Conservation (phyloP, 1,139 yeast genomes). For the Yarrowia galli region DNA sequence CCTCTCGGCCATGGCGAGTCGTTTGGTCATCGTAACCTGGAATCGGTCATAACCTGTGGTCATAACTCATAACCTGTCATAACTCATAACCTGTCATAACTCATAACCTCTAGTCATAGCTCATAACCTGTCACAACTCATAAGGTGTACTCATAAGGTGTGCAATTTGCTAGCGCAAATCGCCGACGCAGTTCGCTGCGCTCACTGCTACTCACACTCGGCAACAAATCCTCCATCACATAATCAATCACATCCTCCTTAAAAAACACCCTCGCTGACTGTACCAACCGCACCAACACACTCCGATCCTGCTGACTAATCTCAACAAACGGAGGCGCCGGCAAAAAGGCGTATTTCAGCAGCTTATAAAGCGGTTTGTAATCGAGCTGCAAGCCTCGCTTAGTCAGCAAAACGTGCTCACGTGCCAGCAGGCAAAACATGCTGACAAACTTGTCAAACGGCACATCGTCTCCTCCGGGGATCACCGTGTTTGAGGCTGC, state of each 20-base stretch:
- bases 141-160: too few relatives aligned
- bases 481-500: conserved; percentile 12
- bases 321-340: conserved; percentile 34
- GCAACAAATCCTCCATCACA: conserved; percentile 58
- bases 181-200: conserved; percentile 1
- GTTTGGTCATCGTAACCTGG: too few relatives aligned
- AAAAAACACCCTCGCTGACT: conserved; percentile 59
- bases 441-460: conserved; percentile 67
- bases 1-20: too few relatives aligned
- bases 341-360: conserved; percentile 43
- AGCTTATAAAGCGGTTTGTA: conserved; percentile 45
- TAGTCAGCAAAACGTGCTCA: conserved; percentile 45
- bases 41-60: too few relatives aligned
- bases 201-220: conserved; percentile 48
- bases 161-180: too few relatives aligned
- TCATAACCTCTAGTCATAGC: too few relatives aligned
- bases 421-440: conserved; percentile 63
- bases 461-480: conserved; percentile 70
- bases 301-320: conserved; percentile 41
- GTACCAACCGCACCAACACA: conserved; percentile 57
- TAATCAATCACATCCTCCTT: conserved; percentile 47
- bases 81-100: too few relatives aligned
- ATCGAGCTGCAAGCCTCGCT: conserved; percentile 45
- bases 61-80: too few relatives aligned
- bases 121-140: too few relatives aligned